A percentile compares a stretch with the other conserved stretches of the same genome.
phyloP scores from a whole-genome alignment of 805 yeast genomes.

The Ogataea polymorpha region DNA sequence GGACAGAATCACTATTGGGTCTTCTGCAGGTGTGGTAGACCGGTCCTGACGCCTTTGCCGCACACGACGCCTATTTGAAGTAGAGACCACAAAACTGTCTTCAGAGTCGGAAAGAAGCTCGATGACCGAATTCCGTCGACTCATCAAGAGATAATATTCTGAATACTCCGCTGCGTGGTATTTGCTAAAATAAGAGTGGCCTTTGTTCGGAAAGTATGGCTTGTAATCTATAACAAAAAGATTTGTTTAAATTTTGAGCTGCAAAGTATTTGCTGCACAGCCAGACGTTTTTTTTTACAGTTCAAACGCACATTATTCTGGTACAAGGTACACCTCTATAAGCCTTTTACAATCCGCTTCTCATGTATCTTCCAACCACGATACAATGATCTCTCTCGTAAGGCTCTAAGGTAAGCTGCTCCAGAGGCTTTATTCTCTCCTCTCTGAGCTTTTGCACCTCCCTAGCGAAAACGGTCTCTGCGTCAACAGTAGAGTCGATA shows the following conservation, averaged over 20 bases:
- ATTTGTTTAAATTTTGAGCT: background rate
- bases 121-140: slow-evolving; percentile 14
- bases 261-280: slow-evolving; percentile 7
- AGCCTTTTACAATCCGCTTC: slow-evolving; percentile 64
- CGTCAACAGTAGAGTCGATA: slow-evolving; percentile 99
- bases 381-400: slow-evolving; percentile 99
- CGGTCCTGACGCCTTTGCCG: slow-evolving; percentile 5
- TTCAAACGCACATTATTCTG: slow-evolving; percentile 13
- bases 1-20: slow-evolving; percentile 22
- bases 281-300: background rate
- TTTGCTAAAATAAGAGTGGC: no score
- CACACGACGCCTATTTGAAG: slow-evolving; percentile 4
- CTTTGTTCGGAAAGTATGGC: no score
- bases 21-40: slow-evolving; percentile 10
- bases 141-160: background rate
- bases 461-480: slow-evolving; percentile 98
- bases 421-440: slow-evolving; percentile 97
- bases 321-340: slow-evolving; percentile 9
- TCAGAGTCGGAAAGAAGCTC: slow-evolving; percentile 19
- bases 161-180: no score
- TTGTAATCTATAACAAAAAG: background rate
- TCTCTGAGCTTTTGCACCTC: slow-evolving; percentile 98
- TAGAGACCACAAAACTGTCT: slow-evolving; percentile 5
- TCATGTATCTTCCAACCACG: slow-evolving; percentile 93
- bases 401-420: slow-evolving; percentile 98